Conservation (phyloP, 805 yeast genomes). For the Lachancea thermotolerans region DNA sequence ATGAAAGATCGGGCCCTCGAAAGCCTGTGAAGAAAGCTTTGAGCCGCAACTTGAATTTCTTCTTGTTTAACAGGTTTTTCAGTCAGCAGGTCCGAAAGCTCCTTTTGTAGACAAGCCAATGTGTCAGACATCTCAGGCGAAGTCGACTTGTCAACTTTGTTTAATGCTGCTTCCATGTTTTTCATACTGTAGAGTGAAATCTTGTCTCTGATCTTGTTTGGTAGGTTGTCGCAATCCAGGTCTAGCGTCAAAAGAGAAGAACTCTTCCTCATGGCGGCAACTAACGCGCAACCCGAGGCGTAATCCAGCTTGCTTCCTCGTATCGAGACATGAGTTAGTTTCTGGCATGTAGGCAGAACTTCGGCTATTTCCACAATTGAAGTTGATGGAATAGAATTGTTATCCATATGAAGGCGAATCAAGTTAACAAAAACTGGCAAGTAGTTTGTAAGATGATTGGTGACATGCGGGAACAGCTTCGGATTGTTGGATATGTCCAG, state of each 20-base stretch:
- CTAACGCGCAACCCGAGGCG: conserved; percentile 56
- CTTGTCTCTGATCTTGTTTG: conserved; percentile 52
- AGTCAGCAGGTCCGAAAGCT: conserved; percentile 36
- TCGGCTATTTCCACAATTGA: conserved; percentile 62
- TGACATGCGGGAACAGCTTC: conserved; percentile 54
- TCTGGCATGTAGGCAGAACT: conserved; percentile 60
- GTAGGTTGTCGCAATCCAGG: conserved; percentile 51
- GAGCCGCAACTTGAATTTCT: conserved; percentile 23
- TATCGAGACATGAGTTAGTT: conserved; percentile 59
- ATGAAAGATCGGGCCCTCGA: conserved; percentile 34
- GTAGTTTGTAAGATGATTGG: conserved; percentile 46
- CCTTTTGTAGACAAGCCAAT: conserved; percentile 53
- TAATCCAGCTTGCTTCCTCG: conserved; percentile 59
- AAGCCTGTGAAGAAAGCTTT: conserved; percentile 35
- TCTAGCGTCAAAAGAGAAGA: conserved; percentile 59
- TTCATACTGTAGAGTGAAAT: conserved; percentile 74
- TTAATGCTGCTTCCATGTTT: conserved; percentile 60
- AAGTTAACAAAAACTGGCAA: conserved; percentile 66
- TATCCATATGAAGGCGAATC: conserved; percentile 63
- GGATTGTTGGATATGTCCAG: conserved; percentile 77
- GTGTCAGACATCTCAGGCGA: conserved; percentile 30
- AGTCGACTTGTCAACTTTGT: conserved; percentile 11
- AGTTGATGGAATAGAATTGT: conserved; percentile 50
- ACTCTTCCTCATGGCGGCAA: conserved; percentile 59
- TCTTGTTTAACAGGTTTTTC: conserved; percentile 27